Evolutionary conservation across 441 rosid genomes (phyloP), one percentile per base, ranked within the genome.

Genomic region (Populus trichocarpa): DNA sequence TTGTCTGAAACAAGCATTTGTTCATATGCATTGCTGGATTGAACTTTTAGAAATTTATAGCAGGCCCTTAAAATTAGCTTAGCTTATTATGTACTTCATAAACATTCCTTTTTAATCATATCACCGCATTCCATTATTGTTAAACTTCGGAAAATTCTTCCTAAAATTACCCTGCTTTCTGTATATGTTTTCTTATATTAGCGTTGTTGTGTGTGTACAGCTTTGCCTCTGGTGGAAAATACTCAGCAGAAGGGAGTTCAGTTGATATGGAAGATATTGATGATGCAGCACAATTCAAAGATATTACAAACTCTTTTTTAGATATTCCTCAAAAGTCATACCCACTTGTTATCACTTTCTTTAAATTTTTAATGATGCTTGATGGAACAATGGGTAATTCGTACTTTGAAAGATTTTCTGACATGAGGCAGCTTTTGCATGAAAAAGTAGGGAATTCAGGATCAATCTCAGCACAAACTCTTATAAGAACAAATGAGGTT

Each of bases 361-460:
- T 53, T 7, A 90, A 87, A 80, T 87, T 90, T 70, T 73, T 91
- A 81, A 84, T 83, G 87, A 91, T 89, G 91, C 89, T 91, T 57
- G 90, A 91, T 81, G 88, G 84, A 38, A 83, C 87, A 11, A 23
- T 91, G 5, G 91, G 91, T 8, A 79, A 57, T 46, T 87, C 95
- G 2, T 91, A 80, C 70, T 89, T 88, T 63, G 83, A 83, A 46
- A 87, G 83, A 69, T 91, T 89, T 66, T 81, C 61, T 42, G 73
- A 83, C 67, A 66, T 69, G 22, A 80, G 81, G 79, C 84, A 79
- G 26, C 53, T 77, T 35, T 77, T 57, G 26, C 72, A 59, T 50
- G 82, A 30, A 32, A 73, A 77, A 73, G 67, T 5, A n/a, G 80
- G 67, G 50, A 75, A 26, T 63, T 76, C 82, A 1, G 74, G 78